Evolutionary conservation across 2,329 filamentous ascomycete genomes (phyloP), one percentile per base, ranked within the genome.

Genomic region (Pyrenophora graminea): DNA sequence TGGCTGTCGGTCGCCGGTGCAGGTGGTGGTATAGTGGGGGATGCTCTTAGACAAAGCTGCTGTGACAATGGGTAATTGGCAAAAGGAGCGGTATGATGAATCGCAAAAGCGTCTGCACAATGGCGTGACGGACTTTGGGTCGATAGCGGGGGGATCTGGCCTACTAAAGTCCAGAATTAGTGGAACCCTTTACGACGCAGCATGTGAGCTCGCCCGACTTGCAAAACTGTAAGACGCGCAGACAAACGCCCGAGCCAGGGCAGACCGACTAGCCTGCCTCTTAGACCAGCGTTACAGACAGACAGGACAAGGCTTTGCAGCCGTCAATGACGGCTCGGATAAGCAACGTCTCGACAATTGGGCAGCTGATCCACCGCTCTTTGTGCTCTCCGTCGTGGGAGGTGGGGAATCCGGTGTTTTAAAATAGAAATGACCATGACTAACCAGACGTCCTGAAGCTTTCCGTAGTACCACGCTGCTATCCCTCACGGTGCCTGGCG

Each of bases 321-420:
- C 39, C 39, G 34, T 31, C 45, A 15, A 44, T 33, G 27, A 39
- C 45, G 17, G 32, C 45, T 44, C 39, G 49, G 49, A 52, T 52
- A 52, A 52, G 39, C 30, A 48, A 37, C 23, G 49, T 38, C 48
- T 30, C 38, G 57, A 48, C 68, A 69, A 72, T 71, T 72, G 68
- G 69, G 45, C 56, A 53, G 53, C 34, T 30, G 58, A 58, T 57
- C 34, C 63, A 69, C 64, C 62, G 66, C 66, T 64, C 51, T 64
- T 67, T 53, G 38, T 43, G 32, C 18, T 23, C 46, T 39, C 38
- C 27, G 31, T 51, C 42, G 40, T 27, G 34, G 30, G 33, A 50
- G 59, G 53, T 46, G 50, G 41, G 39, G 38, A 25, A 18, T 50
- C 34, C 36, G 12, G 23, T 30, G 9, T 10, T 3, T 30, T 30